Base-by-base conservation (phyloP, 2,329 filamentous ascomycete genomes). In the Eutypa lata region DNA sequence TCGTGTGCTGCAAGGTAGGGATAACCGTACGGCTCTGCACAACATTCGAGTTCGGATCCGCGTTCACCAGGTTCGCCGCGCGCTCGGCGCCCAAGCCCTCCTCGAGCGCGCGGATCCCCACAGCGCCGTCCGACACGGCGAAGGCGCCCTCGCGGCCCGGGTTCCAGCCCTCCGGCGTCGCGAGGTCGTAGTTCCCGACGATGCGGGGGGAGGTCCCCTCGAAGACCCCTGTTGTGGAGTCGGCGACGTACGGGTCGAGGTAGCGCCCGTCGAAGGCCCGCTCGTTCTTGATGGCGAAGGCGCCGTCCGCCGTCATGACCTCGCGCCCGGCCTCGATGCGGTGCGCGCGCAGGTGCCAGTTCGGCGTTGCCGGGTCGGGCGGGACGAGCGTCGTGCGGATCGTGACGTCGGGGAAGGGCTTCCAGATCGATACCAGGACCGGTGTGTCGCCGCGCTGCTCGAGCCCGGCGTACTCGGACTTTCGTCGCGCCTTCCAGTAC, bases 41-140 rank as follows among this genome's bases (percentile, higher is more conserved):
- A 33, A 92, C 71, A 69, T 92, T 92, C 47, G 86, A 88, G 71
- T 92, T 91, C 7, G 89, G 88, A 66, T 92, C 89, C 11, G 88
- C 87, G 53, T 90, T 84, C 47, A 91, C 82, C 24, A 90, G 75
- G 65, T 80, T 84, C 3, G 88, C 88, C 50, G 69, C 71, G 19
- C 87, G 76, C 14, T 65, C 70, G 7, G 71, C 73, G 8, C 65
- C 72, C 1, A 76, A n/a, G n/a, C n/a, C n/a, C n/a, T n/a, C 75
- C 63, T 75, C 88, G 51, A 77, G 72, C 58, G 70, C 85, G 66
- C 59, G 82, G 75, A 79, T 88, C 65, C 72, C 81, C 55, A 77
- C 81, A 57, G 69, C 82, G 51, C 75, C 86, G 74, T 68, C 76
- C 2, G 77, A 81, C 21, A 79, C 82, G 11, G 77, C 82, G 58